Evolutionary conservation across 495 filamentous ascomycete genomes (phyloP).

Genomic region (Hypoxylon fragiforme): DNA sequence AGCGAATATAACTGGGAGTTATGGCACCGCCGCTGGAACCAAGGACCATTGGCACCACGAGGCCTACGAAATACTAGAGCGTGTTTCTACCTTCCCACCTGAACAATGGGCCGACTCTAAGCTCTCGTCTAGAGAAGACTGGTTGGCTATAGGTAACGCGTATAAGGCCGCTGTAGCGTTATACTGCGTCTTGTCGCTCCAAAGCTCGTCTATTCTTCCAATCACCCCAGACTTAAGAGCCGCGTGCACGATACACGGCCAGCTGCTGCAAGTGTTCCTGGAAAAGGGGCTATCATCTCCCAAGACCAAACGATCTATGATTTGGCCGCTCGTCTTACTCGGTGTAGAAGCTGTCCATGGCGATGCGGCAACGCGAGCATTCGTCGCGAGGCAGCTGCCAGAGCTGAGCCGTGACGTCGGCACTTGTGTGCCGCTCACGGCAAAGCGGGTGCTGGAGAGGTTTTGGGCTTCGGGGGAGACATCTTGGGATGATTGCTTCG

Average conservation of each 20-base stretch:
- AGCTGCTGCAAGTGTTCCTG: slow-evolving; percentile 24
- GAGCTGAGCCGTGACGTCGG: slow-evolving; percentile 33
- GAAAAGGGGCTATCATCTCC: slow-evolving; percentile 17
- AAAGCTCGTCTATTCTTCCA: slow-evolving; percentile 37
- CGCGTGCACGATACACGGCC: slow-evolving; percentile 5
- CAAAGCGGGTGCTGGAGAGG: slow-evolving; percentile 32
- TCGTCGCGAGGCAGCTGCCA: slow-evolving; percentile 21
- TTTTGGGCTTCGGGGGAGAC: slow-evolving; percentile 38
- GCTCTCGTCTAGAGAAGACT: slow-evolving; percentile 26
- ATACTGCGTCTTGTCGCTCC: slow-evolving; percentile 39
- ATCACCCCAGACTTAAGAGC: slow-evolving; percentile 3
- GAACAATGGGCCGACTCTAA: slow-evolving; percentile 36
- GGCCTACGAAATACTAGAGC: slow-evolving; percentile 25
- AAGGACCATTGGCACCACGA: slow-evolving; percentile 3
- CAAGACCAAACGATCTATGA: slow-evolving; percentile 28
- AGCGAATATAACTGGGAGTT: neutral
- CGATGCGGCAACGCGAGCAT: slow-evolving; percentile 21
- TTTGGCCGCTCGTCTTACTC: slow-evolving; percentile 42
- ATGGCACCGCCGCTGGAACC: neutral
- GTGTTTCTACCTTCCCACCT: slow-evolving; percentile 32
- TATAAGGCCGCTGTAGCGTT: slow-evolving; percentile 37
- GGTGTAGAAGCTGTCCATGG: slow-evolving; percentile 37
- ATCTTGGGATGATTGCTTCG: slow-evolving; percentile 44
- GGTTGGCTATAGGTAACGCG: slow-evolving; percentile 32
- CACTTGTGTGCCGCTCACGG: slow-evolving; percentile 29